Evolutionary conservation across 495 filamentous ascomycete species (phyloP), one percentile per base, ranked within the genome.

Genomic region (Penicillium silybi): DNA sequence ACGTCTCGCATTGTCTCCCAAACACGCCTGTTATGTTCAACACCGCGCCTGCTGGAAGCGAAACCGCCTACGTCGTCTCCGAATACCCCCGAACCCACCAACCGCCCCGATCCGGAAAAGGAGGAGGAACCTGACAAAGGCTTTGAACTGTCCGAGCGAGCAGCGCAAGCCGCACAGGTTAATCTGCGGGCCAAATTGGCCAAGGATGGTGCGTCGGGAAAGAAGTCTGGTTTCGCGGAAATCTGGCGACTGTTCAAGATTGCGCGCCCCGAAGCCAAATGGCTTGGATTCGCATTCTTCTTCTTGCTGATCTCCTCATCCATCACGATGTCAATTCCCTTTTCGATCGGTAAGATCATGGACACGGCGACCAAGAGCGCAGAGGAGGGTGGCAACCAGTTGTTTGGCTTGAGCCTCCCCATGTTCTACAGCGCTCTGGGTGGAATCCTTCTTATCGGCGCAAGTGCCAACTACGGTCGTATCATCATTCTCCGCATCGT

Each of bases 401-500:
- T 95, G 3, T 90, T 93, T 62, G 90, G 90, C 6, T 62, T 92
- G 50, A 84, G 83, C 41, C 67, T 86, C 41, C 76, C 79, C 6
- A 87, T 89, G 58, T 92, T 95, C 70, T 95, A 92, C 69, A 70
- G 83, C 41, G 87, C 80, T 46, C 72, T 95, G 23, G 90, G 72
- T 42, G 75, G 78, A 40, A 76, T 93, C 44, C 72, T 95, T 16
- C 76, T 82, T 10, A 54, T 89, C 15, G 90, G 90, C 17, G 90
- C 90, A 13, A 80, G 78, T 29, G 91, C 92, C 39, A 98, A 97
- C 70, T 98, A 95, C 67, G 90, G 91, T 17, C 83, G 93, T 44
- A 93, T 98, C 57, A 85, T 97, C 38, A 85, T 97, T 34, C 82
- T 98, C 3, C 80, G 93, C n/a, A 93, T 97, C 52, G 88, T 97